phyloP scores from a whole-genome alignment of 805 yeast genomes.

The Spathaspora passalidarum region DNA sequence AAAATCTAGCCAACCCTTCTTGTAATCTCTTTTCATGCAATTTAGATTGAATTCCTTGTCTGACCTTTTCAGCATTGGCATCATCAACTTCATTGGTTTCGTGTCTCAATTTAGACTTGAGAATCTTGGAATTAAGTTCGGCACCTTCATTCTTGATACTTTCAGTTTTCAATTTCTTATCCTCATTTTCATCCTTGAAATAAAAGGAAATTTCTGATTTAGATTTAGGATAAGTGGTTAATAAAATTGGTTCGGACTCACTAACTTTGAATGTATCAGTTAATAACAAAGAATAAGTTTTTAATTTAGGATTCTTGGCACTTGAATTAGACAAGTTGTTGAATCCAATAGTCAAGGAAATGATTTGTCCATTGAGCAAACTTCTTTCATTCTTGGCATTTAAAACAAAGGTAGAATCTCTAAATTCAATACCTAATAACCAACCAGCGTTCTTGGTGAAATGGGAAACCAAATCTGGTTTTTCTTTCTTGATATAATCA shows the following conservation, averaged over 20 bases:
- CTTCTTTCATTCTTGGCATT: conserved; percentile 69
- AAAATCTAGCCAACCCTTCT: conserved; percentile 80
- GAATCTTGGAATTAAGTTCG: conserved; percentile 53
- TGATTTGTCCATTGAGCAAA: conserved; percentile 68
- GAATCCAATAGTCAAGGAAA: conserved; percentile 77
- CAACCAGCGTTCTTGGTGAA: conserved; percentile 84
- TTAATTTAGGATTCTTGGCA: conserved; percentile 46
- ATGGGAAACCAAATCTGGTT: conserved; percentile 61
- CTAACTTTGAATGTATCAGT: conserved; percentile 80
- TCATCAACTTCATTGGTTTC: conserved; percentile 74
- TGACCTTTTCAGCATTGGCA: conserved; percentile 64
- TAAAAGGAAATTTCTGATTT: conserved; percentile 79
- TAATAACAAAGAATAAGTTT: conserved; percentile 66
- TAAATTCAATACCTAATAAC: conserved; percentile 83
- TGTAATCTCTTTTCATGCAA: conserved; percentile 82
- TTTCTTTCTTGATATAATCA: conserved; percentile 51
- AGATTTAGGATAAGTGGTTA: conserved; percentile 72
- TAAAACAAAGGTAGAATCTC: conserved; percentile 73
- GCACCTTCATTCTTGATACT: conserved; percentile 23
- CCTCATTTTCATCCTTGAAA: conserved; percentile 65
- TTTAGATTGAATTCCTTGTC: conserved; percentile 78
- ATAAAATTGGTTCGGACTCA: conserved; percentile 54
- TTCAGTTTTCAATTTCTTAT: conserved; percentile 30
- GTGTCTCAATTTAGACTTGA: conserved; percentile 76
- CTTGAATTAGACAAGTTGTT: conserved; percentile 51